Evolutionary conservation across 768 basidiomycete species (phyloP), one percentile per base, ranked within the genome.

Genomic region (Hypsizygus marmoreus): DNA sequence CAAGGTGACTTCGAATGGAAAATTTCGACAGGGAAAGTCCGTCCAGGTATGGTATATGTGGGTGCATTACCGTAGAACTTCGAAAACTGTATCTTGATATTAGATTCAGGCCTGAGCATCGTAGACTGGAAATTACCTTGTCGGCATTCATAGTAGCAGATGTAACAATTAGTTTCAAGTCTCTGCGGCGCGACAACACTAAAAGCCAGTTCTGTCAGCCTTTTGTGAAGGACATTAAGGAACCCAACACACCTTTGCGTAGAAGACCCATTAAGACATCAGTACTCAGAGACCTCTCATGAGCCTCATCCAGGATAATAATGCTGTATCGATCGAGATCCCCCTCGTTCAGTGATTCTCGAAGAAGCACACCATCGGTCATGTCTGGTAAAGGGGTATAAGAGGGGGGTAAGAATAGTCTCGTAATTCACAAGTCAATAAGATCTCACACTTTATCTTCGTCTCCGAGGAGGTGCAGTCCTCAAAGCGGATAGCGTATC

Each of bases 111-210:
- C 8, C 44, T 28, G 47, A 17, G 23, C 6, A 29, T 13, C 34
- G 34, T 22, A n/a, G 2, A 30, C 38, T 23, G 10, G 19, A 14
- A 17, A 70, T 40, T 53, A 90, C 94, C 84, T 99, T 99, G 38
- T 97, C 94, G 1, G 97, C 91, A 62, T 99, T 99, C 97, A 99
- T 99, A 3, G 97, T 99, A 2, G 97, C 97, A 6, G 97, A 98
- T 1, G 97, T 98, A 29, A 99, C 94, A 53, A 99, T 93, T 32
- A 99, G 81, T 65, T 93, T 98, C 32, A 98, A 72, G 63, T 99
- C 97, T 45, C 95, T 75, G 49, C 97, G 75, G 3, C 97, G 81
- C 1, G 94, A 93, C 17, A 99, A 70, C 57, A 94, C 85, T 90
- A 48, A 6, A 25, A 20, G 38, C 29, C 23, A 4, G 39, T 62